Evolutionary conservation across 345 rosid species (phyloP), one percentile per base, ranked within the genome.

Genomic region (Arabis hirsuta): DNA sequence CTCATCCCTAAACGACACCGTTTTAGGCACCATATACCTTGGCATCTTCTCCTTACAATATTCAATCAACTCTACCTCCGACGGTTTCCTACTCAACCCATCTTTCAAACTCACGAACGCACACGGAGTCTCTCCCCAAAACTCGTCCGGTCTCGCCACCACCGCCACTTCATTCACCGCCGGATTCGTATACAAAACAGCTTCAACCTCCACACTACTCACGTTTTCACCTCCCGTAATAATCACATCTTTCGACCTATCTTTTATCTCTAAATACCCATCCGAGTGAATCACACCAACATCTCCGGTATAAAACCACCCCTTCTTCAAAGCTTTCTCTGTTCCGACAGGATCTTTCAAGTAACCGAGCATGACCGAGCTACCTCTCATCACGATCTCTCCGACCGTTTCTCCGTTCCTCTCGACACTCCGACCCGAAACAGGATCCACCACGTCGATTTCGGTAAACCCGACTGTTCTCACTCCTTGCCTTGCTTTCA

Each of bases 61-160:
- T 76, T 84, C 85, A 0, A 80, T 81, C 26, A 74, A 31, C 60
- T 73, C 84, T 52, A 56, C 60, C 65, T 69, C 79, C 24, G 75
- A 69, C 62, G 36, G 73, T 60, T 61, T 81, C 86, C 72, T 75
- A 67, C 45, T 83, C 83, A 65, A 84, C 69, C 75, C 89, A 0
- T 7, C 10, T 56, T 69, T 78, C 55, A 72, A 14, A 54, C 73
- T 67, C 51, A 41, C 67, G 10, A 53, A 90, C 16, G 98, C 96
- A 51, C 98, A 90, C 22, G 98, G 98, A 0, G 87, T 85, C 79
- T 92, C 90, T 32, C 98, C 98, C 96, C 98, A 92, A 14, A 69
- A 82, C 62, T 86, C 86, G 51, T 90, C 92, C 0, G 94, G 96
- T 77, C 90, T 67, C 0, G 90, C 96, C 67, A 90, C 98, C 51